Base-by-base conservation (phyloP, 2,329 filamentous ascomycete genomes). In the Shiraia bambusicola region DNA sequence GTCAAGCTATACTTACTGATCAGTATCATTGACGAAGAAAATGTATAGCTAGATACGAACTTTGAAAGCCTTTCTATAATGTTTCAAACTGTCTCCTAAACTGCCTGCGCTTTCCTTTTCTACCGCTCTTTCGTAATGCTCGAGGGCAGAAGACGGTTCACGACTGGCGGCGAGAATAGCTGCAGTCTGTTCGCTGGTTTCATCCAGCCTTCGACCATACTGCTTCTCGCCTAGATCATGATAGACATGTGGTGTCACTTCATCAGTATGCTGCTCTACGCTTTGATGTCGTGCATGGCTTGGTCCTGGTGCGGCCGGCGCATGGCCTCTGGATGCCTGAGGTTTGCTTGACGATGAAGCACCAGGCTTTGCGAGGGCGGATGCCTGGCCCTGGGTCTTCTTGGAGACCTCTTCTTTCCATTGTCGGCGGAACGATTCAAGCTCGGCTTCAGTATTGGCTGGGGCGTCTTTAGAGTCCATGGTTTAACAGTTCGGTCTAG, bases 71-170 rank as follows among this genome's bases (percentile, higher is more conserved):
- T 86, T 90, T 33, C 93, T 82, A 68, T 98, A 98, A 36, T 94
- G 78, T 52, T 80, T 82, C 40, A 98, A 67, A 63, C 92, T 97
- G 50, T 97, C 92, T 4, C 91, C 90, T 36, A 97, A 76, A 49
- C 82, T 93, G 1, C 93, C 93, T 57, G 87, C 81, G 0, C 78
- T 80, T 70, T 98, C 93, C 67, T 84, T 90, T 69, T 94, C 87
- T 41, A 95, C 91, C 3, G 92, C 93, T 63, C 81, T 82, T 66
- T 97, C 93, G 59, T 93, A 97, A 67, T 95, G 88, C 57, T 97
- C 93, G 12, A 98, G 71, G 1, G 93, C 93, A 9, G 91, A 87
- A 15, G 76, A 74, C 4, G 87, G 87, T 54, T 86, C 79, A 44
- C 64, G 52, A 13, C 49, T 61, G 15, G 47, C 51, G 9, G 54